Percentiles rank a stretch among this genome's conserved stretches.
Evolutionary conservation across 2,329 filamentous ascomycete species (phyloP).

Genomic region (Trichoderma lentiforme): DNA sequence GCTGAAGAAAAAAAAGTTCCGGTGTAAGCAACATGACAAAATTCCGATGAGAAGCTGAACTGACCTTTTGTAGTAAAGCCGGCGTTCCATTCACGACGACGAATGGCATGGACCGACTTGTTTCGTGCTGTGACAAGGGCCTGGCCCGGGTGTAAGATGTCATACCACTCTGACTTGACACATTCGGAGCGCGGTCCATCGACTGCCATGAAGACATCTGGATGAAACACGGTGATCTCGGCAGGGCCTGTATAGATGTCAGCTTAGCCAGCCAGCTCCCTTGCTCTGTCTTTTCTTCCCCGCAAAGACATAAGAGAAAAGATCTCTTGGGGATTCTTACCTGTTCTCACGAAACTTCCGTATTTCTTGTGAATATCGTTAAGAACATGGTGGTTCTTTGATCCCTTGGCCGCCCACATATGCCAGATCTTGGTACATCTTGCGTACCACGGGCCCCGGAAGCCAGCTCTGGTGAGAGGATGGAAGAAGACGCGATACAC

Average conservation of each 20-base stretch:
- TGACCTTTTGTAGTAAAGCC: not conserved
- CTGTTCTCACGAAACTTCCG: not conserved
- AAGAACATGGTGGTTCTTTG: not conserved
- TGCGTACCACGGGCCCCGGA: not conserved
- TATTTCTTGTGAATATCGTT: not conserved
- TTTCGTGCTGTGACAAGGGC: conserved; percentile 24
- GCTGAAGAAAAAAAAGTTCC: not conserved
- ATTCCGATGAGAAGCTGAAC: not conserved
- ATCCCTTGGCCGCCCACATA: not conserved
- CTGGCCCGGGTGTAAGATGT: conserved; percentile 24
- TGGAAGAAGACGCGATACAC: not conserved
- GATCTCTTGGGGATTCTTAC: not conserved
- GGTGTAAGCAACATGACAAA: not conserved
- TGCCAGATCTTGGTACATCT: not conserved
- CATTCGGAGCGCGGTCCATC: conserved; percentile 27
- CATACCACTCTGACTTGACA: conserved; percentile 29
- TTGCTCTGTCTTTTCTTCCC: not conserved
- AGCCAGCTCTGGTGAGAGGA: not conserved
- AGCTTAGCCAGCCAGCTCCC: not conserved
- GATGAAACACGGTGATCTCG: conserved; percentile 28
- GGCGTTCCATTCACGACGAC: not conserved
- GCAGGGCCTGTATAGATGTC: conserved; percentile 19
- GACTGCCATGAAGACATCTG: conserved; percentile 24
- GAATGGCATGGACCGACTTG: conserved; percentile 21
- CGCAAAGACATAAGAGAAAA: not conserved